phyloP scores from a whole-genome alignment of 176 grass and related monocot species.

The Aegilops bicornis region DNA sequence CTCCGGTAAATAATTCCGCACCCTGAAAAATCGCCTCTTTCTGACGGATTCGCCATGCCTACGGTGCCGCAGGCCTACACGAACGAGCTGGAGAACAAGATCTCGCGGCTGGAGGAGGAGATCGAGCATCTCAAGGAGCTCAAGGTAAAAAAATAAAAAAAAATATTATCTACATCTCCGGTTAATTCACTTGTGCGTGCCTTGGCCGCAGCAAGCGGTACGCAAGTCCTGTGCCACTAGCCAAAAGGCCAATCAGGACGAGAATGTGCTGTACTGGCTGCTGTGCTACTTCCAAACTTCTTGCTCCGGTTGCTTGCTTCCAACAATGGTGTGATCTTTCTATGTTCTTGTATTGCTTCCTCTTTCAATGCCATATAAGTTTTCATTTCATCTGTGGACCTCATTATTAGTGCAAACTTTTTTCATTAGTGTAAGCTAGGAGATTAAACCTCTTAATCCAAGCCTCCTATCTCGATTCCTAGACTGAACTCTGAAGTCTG shows the following conservation, averaged over 20 bases:
- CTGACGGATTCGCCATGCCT: not conserved
- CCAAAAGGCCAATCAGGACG: not conserved
- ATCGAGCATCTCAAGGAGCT: slow-evolving; percentile 52
- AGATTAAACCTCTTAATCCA: not conserved
- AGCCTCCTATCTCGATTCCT: not conserved
- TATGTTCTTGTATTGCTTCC: no score
- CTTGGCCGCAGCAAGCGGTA: not conserved
- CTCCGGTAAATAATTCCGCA: no score
- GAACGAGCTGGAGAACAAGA: slow-evolving; percentile 88
- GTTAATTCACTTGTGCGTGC: not conserved
- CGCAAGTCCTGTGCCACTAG: not conserved
- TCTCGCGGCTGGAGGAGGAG: slow-evolving; percentile 67
- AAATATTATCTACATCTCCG: not conserved
- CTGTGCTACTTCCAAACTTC: not conserved
- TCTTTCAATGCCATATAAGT: no score
- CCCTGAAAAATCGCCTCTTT: not conserved
- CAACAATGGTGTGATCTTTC: not conserved
- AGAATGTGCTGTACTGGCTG: not conserved
- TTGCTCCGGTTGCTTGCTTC: not conserved
- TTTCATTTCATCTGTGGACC: no score
- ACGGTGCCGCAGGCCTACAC: slow-evolving; percentile 63
- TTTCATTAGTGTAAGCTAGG: no score
- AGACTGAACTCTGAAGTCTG: not conserved
- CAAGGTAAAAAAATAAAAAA: slow-evolving; percentile 35
- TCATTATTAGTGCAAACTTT: no score